These are phyloP conservation scores for Suillus discolor DNA, from an alignment of 768 basidiomycete genomes.

Conservation along the genomic window DNA sequence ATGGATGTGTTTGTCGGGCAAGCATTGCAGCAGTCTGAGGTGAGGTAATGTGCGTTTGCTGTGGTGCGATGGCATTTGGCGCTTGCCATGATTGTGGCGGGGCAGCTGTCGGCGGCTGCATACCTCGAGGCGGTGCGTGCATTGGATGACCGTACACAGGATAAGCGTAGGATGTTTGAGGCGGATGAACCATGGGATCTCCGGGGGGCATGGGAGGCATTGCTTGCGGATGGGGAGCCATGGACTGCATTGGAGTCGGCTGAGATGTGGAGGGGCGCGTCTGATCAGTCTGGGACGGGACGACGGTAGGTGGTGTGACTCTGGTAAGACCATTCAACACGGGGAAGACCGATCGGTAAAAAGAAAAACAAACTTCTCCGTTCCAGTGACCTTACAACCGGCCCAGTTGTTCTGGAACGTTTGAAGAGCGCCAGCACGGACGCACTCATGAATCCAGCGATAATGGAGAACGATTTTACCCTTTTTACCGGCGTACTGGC, in stretches of 20 bases:
- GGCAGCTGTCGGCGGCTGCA: constrained; percentile 48
- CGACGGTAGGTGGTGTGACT: constrained; percentile 25
- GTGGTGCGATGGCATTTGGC: constrained; percentile 60
- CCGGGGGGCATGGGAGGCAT: constrained; percentile 31
- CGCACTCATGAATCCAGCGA: constrained; percentile 78
- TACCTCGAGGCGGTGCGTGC: constrained; percentile 38
- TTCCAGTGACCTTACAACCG: constrained; percentile 78
- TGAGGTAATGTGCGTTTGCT: constrained; percentile 61
- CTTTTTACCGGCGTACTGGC: constrained; percentile 80
- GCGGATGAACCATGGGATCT: constrained; percentile 32
- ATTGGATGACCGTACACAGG: constrained; percentile 45
- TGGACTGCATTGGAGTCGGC: constrained; percentile 27
- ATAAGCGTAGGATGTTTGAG: constrained; percentile 31
- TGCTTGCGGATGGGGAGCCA: constrained; percentile 29
- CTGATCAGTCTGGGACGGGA: constrained; percentile 26
- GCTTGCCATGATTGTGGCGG: constrained; percentile 70
- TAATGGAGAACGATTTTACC: constrained; percentile 75
- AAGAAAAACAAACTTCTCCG: constrained; percentile 57
- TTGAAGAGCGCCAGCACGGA: constrained; percentile 67
- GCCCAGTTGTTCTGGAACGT: constrained; percentile 80
- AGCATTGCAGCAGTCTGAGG: constrained; percentile 49
- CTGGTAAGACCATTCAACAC: constrained; percentile 17
- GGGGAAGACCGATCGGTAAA: neutral
- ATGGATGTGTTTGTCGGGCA: constrained; percentile 45
- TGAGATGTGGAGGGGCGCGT: constrained; percentile 21